Conservation (phyloP, 345 rosid species). For the Schrenkiella parvula region DNA sequence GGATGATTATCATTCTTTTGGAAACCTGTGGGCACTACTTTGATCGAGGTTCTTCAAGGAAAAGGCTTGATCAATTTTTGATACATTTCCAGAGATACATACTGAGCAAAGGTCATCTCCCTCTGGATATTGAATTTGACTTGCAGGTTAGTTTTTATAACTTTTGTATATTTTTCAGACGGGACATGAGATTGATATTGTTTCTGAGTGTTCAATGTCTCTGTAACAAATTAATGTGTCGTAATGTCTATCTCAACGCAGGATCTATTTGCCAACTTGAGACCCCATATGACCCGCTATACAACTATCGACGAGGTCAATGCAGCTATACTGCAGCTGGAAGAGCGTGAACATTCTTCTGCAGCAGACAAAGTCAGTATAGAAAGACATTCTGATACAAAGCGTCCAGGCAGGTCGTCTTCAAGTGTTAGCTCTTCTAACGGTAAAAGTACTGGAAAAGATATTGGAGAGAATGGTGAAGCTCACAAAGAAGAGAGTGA, state of each 20-base stretch:
- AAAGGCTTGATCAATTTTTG: slow-evolving; percentile 90
- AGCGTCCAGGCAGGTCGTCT: slow-evolving; percentile 43
- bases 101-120: slow-evolving; percentile 79
- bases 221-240: slow-evolving; percentile 7
- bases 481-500: slow-evolving; percentile 65
- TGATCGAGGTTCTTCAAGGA: slow-evolving; percentile 94
- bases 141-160: slow-evolving; percentile 61
- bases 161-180: neutral
- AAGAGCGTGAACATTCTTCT: slow-evolving; percentile 66
- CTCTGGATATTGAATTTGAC: slow-evolving; percentile 94
- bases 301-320: slow-evolving; percentile 76
- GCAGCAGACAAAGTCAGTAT: slow-evolving; percentile 52
- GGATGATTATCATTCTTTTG: slow-evolving; percentile 89
- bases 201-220: neutral
- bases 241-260: slow-evolving; percentile 31
- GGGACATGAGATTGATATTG: neutral
- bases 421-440: slow-evolving; percentile 45
- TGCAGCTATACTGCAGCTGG: slow-evolving; percentile 72
- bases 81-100: slow-evolving; percentile 91
- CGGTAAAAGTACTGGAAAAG: slow-evolving; percentile 43
- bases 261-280: slow-evolving; percentile 91
- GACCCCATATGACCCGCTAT: slow-evolving; percentile 80
- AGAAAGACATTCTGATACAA: slow-evolving; percentile 62
- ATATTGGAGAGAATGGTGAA: slow-evolving; percentile 68
- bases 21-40: slow-evolving; percentile 99